A percentile compares a stretch with the other conserved stretches of the same genome.
Evolutionary conservation across 139 green algal species (phyloP).

Genomic region (Pseudopediastrum boryanum): DNA sequence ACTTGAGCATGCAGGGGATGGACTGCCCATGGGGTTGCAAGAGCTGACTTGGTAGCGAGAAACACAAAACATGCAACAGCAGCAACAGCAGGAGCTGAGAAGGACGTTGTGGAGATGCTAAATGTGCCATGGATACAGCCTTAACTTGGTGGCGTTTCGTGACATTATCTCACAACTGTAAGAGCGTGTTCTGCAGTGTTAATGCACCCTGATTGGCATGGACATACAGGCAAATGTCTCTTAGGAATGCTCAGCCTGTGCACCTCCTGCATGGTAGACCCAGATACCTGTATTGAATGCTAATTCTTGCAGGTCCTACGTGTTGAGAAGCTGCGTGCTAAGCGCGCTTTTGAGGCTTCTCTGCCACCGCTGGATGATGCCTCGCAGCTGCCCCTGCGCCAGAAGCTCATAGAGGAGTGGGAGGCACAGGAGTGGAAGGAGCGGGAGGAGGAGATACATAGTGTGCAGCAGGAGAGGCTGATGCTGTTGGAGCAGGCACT

Average conservation of each 20-base stretch:
- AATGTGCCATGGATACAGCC: not conserved
- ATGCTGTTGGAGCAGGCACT: conserved; percentile 60
- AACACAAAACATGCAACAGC: not conserved
- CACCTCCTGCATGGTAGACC: too few species aligned
- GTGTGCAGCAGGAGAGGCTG: conserved; percentile 73
- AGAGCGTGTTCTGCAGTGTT: too few species aligned
- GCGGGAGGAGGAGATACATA: conserved; percentile 72
- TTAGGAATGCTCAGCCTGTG: too few species aligned
- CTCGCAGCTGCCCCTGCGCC: conserved; percentile 63
- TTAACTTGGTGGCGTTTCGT: too few species aligned
- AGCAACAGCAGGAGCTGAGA: not conserved
- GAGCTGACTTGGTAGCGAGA: not conserved
- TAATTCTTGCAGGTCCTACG: conserved; percentile 58
- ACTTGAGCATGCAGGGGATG: not conserved
- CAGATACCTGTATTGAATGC: conserved; percentile 10
- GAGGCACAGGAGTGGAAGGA: conserved; percentile 79
- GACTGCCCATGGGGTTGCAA: conserved; percentile 18
- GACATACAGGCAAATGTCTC: too few species aligned
- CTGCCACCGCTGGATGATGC: conserved; percentile 72
- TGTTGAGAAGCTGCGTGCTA: conserved; percentile 76
- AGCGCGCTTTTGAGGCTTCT: conserved; percentile 78
- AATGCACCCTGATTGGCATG: too few species aligned
- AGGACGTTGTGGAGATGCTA: too few species aligned
- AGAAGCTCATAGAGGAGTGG: conserved; percentile 82
- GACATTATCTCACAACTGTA: too few species aligned